These are phyloP conservation scores for Quercus robur DNA, from an alignment of 306 rosid genomes.

Conservation along the genomic window DNA sequence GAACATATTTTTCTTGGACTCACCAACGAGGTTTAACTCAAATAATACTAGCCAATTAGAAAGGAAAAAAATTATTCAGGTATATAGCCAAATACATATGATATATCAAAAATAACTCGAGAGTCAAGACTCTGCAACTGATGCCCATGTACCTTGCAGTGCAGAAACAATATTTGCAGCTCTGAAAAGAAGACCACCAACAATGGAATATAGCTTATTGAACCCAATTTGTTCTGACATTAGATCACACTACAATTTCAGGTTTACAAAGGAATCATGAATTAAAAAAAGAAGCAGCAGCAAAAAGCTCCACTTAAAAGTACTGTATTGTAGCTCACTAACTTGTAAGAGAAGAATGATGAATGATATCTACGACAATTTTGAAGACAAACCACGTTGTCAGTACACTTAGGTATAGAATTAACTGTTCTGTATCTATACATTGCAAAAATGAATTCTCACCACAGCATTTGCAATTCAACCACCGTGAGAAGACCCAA, in stretches of 20 bases:
- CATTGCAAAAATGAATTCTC: conserved; percentile 49
- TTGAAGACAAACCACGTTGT: not conserved
- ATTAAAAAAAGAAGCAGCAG: not conserved
- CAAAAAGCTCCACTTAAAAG: not conserved
- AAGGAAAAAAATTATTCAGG: no score
- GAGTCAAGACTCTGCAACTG: not conserved
- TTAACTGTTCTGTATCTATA: conserved; percentile 28
- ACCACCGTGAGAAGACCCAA: conserved; percentile 40
- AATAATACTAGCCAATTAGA: no score
- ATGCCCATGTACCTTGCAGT: not conserved
- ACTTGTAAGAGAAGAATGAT: not conserved
- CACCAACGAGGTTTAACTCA: no score
- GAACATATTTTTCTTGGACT: no score
- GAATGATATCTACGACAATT: not conserved
- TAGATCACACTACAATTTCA: not conserved
- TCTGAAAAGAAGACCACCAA: not conserved
- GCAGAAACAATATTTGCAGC: not conserved
- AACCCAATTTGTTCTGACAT: not conserved
- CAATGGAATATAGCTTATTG: not conserved
- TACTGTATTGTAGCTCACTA: not conserved
- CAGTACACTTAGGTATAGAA: not conserved
- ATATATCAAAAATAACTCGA: not conserved
- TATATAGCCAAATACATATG: no score
- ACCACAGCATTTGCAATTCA: conserved; percentile 32
- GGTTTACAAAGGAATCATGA: not conserved